Evolutionary conservation across 257 asterid species (phyloP).

Genomic region (Anisodus acutangulus): DNA sequence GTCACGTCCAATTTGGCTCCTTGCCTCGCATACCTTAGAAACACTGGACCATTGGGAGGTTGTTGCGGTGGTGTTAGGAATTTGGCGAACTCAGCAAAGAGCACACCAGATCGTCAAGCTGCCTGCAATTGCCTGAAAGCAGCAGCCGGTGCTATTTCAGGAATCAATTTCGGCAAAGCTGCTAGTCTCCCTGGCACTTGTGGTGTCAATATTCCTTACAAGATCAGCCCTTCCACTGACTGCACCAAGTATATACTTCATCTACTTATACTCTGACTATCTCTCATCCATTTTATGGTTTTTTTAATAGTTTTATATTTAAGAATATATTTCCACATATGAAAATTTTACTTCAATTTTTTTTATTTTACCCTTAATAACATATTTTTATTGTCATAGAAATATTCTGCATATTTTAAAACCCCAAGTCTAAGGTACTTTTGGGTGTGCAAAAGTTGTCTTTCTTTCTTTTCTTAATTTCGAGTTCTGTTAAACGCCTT

Average conservation of each 20-base stretch:
- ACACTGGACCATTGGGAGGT: conserved; percentile 32
- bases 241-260: conserved; percentile 51
- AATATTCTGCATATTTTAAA: neutral
- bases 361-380: neutral
- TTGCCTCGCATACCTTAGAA: conserved; percentile 49
- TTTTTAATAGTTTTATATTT: no score
- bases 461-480: no score
- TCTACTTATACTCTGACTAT: neutral
- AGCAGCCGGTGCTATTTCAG: conserved; percentile 14
- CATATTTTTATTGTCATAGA: neutral
- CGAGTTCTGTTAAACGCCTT: neutral
- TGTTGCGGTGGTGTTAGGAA: conserved; percentile 54
- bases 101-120: conserved; percentile 45
- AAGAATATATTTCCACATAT: no score
- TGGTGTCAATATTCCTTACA: conserved; percentile 56
- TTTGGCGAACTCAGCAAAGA: conserved; percentile 40
- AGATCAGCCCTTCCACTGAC: conserved; percentile 59
- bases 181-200: conserved; percentile 58
- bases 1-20: conserved; percentile 35
- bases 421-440: neutral
- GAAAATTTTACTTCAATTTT: no score
- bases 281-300: neutral
- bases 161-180: conserved; percentile 40
- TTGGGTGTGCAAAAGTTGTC: neutral
- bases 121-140: conserved; percentile 50